Conservation (phyloP, 495 filamentous ascomycete genomes). For the Peziza echinospora region DNA sequence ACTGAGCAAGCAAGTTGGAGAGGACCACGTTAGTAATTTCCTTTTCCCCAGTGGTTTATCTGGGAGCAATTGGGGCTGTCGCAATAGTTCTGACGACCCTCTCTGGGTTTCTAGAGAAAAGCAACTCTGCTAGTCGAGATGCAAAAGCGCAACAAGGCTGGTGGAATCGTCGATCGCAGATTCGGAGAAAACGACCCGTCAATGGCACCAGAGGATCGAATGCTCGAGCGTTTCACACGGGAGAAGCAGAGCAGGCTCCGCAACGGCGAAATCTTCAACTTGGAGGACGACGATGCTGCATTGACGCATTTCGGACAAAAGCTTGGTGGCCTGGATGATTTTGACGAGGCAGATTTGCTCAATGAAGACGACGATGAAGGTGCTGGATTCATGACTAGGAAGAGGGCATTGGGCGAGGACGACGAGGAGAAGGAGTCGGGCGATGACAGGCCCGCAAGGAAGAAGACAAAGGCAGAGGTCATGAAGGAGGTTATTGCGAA, state of each 20-base stretch:
- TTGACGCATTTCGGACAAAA: constrained; percentile 71
- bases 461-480: constrained; percentile 84
- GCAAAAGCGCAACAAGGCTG: constrained; percentile 66
- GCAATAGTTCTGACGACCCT: too few species aligned
- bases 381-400: constrained; percentile 21
- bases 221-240: constrained; percentile 67
- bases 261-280: constrained; percentile 43
- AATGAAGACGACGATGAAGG: constrained; percentile 32
- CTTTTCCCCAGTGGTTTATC: not conserved
- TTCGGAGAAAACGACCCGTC: constrained; percentile 90
- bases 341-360: constrained; percentile 39
- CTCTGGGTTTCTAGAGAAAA: constrained; percentile 11
- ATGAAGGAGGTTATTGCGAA: constrained; percentile 97
- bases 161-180: constrained; percentile 75
- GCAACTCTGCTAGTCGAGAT: constrained; percentile 70
- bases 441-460: constrained; percentile 42
- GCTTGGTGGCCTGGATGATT: constrained; percentile 31
- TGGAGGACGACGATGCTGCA: constrained; percentile 52
- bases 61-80: not conserved
- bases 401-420: constrained; percentile 31
- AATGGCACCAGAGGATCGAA: constrained; percentile 85
- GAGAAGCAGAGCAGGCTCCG: constrained; percentile 37
- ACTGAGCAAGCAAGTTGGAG: constrained; percentile 62
- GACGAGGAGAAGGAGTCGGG: constrained; percentile 25
- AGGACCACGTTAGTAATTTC: constrained; percentile 66